phyloP scores from a whole-genome alignment of 768 basidiomycete genomes.

The Leucosporidium scottii region DNA sequence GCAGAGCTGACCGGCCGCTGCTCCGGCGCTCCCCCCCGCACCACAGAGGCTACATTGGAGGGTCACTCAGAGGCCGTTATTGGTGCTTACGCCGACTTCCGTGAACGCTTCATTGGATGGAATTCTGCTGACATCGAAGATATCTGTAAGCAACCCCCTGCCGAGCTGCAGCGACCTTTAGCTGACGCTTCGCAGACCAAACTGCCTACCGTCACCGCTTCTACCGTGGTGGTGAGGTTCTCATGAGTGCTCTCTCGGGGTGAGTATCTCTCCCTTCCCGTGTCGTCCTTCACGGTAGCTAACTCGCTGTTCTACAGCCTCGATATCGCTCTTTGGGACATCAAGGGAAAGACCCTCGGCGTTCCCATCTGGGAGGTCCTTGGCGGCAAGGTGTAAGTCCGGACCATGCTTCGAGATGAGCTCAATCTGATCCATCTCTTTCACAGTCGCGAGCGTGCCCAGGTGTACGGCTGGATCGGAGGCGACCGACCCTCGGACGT shows the following conservation, averaged over 20 bases:
- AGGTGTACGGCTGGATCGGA: conserved; percentile 49
- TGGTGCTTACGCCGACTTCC: conserved; percentile 58
- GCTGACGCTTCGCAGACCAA: conserved; percentile 40
- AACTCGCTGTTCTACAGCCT: conserved; percentile 40
- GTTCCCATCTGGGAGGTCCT: conserved; percentile 60
- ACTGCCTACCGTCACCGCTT: conserved; percentile 61
- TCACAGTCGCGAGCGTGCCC: not conserved
- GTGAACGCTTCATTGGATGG: conserved; percentile 55
- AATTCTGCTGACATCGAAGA: conserved; percentile 58
- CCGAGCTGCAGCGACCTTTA: no score
- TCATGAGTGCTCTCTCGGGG: conserved; percentile 50
- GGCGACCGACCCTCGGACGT: conserved; percentile 51
- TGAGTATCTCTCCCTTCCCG: not conserved
- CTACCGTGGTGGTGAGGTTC: conserved; percentile 63
- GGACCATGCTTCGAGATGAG: not conserved
- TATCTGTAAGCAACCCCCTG: conserved; percentile 43
- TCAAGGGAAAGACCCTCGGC: conserved; percentile 69
- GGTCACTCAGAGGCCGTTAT: conserved; percentile 65
- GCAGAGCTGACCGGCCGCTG: conserved; percentile 29
- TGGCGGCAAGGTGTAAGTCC: conserved; percentile 53
- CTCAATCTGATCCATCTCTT: conserved; percentile 24
- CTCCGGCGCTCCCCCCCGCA: not conserved
- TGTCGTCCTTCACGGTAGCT: not conserved
- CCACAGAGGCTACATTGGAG: not conserved
- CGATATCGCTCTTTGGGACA: conserved; percentile 68